Evolutionary conservation across 306 rosid species (phyloP), one percentile per base, ranked within the genome.

Genomic region (Quercus rubra): DNA sequence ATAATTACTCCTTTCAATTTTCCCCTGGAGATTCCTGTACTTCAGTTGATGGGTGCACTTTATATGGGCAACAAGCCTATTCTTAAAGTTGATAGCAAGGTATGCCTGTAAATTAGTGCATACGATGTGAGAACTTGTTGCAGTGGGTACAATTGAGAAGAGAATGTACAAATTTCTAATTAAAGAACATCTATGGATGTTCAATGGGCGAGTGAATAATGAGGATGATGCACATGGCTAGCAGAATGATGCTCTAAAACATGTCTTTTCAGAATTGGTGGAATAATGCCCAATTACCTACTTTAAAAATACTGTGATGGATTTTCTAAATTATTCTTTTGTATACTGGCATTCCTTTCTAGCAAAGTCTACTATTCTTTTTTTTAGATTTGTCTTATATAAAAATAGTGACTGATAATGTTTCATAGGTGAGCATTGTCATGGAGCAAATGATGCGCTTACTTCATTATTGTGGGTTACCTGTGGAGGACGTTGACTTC

Each of bases 1-100:
- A 86, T 95, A 51, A 78, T 95, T 85, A 92, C 99, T 71, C 99
- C 99, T 75, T 95, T 95, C 79, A 95, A 95, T 84, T 95, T 95
- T 70, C 99, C 99, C 25, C 87, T 95, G 11, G 99, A 95, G 86
- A 95, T 95, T 85, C 99, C 99, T 19, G 90, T 91, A 83, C 98
- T 95, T 85, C 99, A 95, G 86, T 58, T 95, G 87, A 95, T 95
- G 99, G 98, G 99, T 76, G 97, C 99, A 62, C 97, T 95, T 71
- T 95, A 91, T 76, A 95, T 95, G 99, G 99, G 99, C 79, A 95
- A 95, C 93, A 95, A 95, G 43, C 97, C 99, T 43, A 74, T 90
- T 79, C 91, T 95, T 75, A 95, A 95, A 95, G 99, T 93, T 21
- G 99, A 95, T 80, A 91, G 92, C 93, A 95, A 95, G 96, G 98